A percentile compares a stretch with the other conserved stretches of the same genome.
Conservation (phyloP, 78 protist genomes). For the Polysphondylium violaceum region DNA sequence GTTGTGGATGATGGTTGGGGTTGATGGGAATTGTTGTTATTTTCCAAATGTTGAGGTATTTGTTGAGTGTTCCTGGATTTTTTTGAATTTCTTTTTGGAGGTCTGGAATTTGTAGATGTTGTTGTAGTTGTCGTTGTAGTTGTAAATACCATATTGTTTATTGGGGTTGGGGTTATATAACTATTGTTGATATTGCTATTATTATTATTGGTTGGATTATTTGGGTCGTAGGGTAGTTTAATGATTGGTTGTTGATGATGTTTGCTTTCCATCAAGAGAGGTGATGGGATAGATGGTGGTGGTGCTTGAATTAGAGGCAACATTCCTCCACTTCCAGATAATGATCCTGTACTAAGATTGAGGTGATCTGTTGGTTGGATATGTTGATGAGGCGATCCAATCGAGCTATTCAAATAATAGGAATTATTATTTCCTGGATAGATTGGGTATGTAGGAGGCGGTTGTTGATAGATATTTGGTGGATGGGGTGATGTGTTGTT, state of each 20-base stretch:
- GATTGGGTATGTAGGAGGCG: neutral
- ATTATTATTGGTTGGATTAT: neutral
- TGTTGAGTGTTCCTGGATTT: neutral
- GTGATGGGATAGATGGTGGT: neutral
- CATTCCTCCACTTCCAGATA: no score
- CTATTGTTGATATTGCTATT: neutral
- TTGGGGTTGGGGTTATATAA: neutral
- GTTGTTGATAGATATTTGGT: neutral
- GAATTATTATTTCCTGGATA: neutral
- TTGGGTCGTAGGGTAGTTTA: neutral
- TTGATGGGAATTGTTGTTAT: neutral
- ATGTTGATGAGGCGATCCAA: neutral
- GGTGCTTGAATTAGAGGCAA: neutral
- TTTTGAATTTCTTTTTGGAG: neutral
- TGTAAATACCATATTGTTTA: neutral
- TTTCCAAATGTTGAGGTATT: neutral
- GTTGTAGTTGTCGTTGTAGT: slow-evolving; percentile 5
- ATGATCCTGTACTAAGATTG: no score
- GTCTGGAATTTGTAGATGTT: neutral
- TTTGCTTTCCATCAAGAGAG: no score
- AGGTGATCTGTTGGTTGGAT: neutral
- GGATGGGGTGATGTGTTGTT: no score
- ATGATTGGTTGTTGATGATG: neutral
- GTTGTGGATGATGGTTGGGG: neutral
- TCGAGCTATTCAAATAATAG: no score